Evolutionary conservation across 257 asterid genomes (phyloP).

Genomic region (Salvia rosmarinus): DNA sequence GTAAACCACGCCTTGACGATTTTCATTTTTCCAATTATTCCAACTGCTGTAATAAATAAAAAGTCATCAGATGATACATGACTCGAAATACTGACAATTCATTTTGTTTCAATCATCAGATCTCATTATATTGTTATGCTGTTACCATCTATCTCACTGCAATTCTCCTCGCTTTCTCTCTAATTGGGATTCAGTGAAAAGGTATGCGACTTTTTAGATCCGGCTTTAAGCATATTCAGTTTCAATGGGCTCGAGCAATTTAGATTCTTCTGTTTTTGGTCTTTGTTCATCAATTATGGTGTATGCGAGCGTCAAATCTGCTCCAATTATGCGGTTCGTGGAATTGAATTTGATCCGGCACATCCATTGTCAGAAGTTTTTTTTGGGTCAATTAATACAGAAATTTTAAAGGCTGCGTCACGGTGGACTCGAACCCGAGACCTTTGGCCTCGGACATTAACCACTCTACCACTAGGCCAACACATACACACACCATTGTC

Average conservation of each 20-base stretch:
- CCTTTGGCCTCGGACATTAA: too few relatives aligned
- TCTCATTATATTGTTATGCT: constrained; percentile 32
- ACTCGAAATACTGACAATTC: constrained; percentile 28
- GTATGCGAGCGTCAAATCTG: constrained; percentile 17
- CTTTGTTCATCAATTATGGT: constrained; percentile 17
- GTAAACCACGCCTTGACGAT: constrained; percentile 24
- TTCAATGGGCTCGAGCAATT: constrained; percentile 14
- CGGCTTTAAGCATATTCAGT: constrained; percentile 17
- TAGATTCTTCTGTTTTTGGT: background rate
- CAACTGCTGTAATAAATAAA: background rate
- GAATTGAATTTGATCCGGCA: constrained; percentile 28
- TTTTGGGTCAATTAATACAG: too few relatives aligned
- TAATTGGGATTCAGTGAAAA: constrained; percentile 30
- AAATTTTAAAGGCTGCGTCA: too few relatives aligned
- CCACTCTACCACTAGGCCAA: too few relatives aligned
- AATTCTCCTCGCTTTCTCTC: constrained; percentile 29
- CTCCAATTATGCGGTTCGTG: constrained; percentile 10
- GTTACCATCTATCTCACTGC: constrained; percentile 22
- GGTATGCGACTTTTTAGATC: constrained; percentile 41
- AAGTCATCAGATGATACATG: constrained; percentile 38
- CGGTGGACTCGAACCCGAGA: too few relatives aligned
- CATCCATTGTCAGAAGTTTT: background rate
- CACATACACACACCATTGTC: too few relatives aligned
- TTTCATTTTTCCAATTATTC: constrained; percentile 22
- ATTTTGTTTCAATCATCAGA: constrained; percentile 33